These are phyloP conservation scores for Penicillium rolfsii DNA, from an alignment of 2,329 filamentous ascomycete genomes.

Conservation along the genomic window DNA sequence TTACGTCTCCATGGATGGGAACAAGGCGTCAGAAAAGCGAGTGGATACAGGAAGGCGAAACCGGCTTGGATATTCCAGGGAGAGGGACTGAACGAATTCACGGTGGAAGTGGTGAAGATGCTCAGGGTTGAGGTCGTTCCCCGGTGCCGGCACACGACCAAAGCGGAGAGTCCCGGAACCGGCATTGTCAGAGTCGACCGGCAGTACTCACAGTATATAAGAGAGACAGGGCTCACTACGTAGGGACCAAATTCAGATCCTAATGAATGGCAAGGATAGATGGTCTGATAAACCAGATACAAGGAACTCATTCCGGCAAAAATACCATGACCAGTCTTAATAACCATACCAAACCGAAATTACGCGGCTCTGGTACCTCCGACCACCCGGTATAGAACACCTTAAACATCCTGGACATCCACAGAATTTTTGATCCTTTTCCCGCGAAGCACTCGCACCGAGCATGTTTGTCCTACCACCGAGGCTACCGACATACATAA, in stretches of 20 bases:
- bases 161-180: neutral
- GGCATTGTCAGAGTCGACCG: neutral
- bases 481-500: neutral
- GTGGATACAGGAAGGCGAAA: neutral
- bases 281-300: neutral
- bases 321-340: neutral
- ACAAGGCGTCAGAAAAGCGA: neutral
- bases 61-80: neutral
- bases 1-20: slow-evolving; percentile 20
- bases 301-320: neutral
- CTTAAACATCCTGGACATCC: neutral
- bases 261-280: neutral
- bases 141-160: neutral
- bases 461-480: slow-evolving; percentile 6
- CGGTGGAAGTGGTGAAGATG: neutral
- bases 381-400: neutral
- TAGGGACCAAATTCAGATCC: no score
- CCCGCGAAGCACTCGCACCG: neutral
- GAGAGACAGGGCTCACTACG: neutral
- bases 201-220: neutral
- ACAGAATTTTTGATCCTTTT: neutral
- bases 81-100: neutral
- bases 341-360: slow-evolving; percentile 6
- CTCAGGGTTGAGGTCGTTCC: neutral
- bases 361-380: neutral